phyloP scores from a whole-genome alignment of 306 rosid species.

The Crotalaria pallida region DNA sequence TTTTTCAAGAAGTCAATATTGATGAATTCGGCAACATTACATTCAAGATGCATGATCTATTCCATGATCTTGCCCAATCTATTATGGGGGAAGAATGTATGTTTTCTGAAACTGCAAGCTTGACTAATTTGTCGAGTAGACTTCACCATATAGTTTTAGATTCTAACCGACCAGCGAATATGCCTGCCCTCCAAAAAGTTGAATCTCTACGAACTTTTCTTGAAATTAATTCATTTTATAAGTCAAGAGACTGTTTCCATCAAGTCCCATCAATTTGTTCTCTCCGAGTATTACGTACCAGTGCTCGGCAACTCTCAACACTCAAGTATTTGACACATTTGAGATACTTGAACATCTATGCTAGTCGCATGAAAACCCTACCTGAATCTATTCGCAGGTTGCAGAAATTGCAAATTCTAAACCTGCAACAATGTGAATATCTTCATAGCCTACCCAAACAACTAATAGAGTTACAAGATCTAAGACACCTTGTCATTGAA shows the following conservation, averaged over 20 bases:
- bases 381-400: background rate
- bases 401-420: background rate
- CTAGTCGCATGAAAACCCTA: background rate
- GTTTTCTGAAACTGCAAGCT: no score
- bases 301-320: background rate
- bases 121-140: no score
- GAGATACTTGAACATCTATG: background rate
- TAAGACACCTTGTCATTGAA: background rate
- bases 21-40: no score
- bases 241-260: no score
- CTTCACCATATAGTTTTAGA: no score
- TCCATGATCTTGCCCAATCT: no score
- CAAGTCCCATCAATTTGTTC: no score
- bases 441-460: background rate
- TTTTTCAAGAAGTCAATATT: no score
- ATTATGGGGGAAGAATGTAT: no score
- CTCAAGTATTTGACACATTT: background rate
- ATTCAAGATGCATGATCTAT: no score
- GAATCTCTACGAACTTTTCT: slow-evolving; percentile 4
- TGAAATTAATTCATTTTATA: no score
- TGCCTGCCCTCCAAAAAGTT: background rate
- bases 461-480: background rate
- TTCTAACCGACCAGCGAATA: background rate
- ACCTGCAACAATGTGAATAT: rapidly evolving
- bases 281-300: background rate